Evolutionary conservation across 2,329 filamentous ascomycete species (phyloP).

Genomic region (Pseudovirgaria hyperparasitica): DNA sequence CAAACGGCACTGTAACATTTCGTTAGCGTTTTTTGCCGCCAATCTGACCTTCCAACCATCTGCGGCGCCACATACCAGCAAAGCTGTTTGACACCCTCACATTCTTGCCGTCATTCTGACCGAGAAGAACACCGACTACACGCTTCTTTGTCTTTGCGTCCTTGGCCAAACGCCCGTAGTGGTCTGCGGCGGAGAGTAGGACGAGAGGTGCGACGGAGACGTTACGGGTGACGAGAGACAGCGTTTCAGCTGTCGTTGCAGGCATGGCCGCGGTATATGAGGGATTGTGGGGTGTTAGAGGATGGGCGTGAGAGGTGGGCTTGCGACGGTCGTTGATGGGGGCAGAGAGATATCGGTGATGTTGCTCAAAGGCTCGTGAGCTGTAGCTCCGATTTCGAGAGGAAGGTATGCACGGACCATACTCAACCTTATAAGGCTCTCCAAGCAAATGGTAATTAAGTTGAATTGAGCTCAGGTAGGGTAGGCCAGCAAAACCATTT

Average conservation of each 20-base stretch:
- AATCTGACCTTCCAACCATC: background rate
- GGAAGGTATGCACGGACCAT: slow-evolving; percentile 4
- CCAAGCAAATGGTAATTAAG: background rate
- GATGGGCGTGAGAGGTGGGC: slow-evolving; percentile 5
- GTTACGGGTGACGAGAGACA: slow-evolving; percentile 85
- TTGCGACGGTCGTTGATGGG: slow-evolving; percentile 8
- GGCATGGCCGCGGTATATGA: slow-evolving; percentile 49
- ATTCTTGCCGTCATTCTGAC: slow-evolving; percentile 91
- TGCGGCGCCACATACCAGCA: slow-evolving; percentile 51
- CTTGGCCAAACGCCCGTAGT: slow-evolving; percentile 90
- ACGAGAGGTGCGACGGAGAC: slow-evolving; percentile 97
- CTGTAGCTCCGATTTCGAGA: slow-evolving; percentile 17
- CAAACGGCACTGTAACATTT: slow-evolving; percentile 65
- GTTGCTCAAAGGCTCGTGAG: slow-evolving; percentile 23
- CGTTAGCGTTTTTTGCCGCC: slow-evolving; percentile 13
- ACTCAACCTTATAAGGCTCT: background rate
- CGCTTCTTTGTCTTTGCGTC: slow-evolving; percentile 74
- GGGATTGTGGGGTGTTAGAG: slow-evolving; percentile 4
- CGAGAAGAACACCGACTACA: slow-evolving; percentile 87
- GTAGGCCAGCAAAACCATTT: slow-evolving; percentile 1
- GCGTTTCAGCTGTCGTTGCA: slow-evolving; percentile 89
- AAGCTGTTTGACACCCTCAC: slow-evolving; percentile 98
- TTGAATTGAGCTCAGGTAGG: no score
- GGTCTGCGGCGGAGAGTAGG: slow-evolving; percentile 93
- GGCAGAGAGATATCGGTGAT: slow-evolving; percentile 11